Evolutionary conservation across 2,329 filamentous ascomycete genomes (phyloP), one percentile per base, ranked within the genome.

Genomic region (Epichloe gansuensis): DNA sequence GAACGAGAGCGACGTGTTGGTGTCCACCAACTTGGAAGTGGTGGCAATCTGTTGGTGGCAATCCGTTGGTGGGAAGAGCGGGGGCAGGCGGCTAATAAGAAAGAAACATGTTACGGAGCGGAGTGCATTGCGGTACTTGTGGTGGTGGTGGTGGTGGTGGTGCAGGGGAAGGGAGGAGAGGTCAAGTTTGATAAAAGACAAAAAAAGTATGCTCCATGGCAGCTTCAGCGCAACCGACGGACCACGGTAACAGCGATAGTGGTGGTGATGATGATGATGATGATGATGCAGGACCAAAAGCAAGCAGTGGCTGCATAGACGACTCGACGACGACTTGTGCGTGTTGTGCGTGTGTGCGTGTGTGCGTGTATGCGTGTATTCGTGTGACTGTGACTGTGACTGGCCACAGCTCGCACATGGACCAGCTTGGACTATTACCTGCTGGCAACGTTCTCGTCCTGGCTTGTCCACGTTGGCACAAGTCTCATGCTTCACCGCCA

Each of bases 1-100:
- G 67, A 68, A 69, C 65, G 65, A 50, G 43, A 23, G 51, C 42
- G 49, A 43, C 36, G 36, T n/a, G 47, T 50, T 50, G 53, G 50
- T 34, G 47, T n/a, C 31, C 45, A 31, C 40, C 45, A 51, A 21
- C 27, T 31, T 31, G 49, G n/a, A 25, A 25, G 48, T 31, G 40
- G n/a, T 5, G 17, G 38, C 39, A 9, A 36, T 11, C 17, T 25
- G 38, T 35, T 31, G 40, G n/a, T 5, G 17, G 38, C 39, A 9
- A 36, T 11, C 17, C 38, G 38, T 35, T 50, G 48, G 40, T 25
- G 31, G 39, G 27, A 41, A 43, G 27, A 38, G 27, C 39, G 27
- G n/a, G n/a, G 27, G 27, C 23, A 34, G n/a, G 27, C 27, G 27
- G 27, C 8, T 31, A 31, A 31, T 11, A 31, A 31, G 27, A 25